Percentiles rank a stretch among this genome's conserved stretches.
phyloP scores from a whole-genome alignment of 805 yeast genomes.

The Saturnispora sekii region DNA sequence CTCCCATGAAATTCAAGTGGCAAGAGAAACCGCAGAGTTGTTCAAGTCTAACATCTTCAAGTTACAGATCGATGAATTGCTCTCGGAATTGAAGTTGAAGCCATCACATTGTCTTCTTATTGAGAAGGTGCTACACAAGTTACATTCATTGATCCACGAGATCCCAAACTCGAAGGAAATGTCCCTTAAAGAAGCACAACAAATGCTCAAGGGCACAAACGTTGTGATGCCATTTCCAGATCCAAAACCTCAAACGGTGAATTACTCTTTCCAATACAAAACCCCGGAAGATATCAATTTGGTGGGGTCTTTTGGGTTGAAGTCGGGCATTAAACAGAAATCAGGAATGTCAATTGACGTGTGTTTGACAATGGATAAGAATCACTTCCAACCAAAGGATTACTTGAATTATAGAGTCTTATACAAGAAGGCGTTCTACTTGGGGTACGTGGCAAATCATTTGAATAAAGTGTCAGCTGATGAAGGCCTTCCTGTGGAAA shows the following conservation, averaged over 20 bases:
- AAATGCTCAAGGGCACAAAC: slow-evolving; percentile 33
- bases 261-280: slow-evolving; percentile 59
- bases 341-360: slow-evolving; percentile 65
- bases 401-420: slow-evolving; percentile 81
- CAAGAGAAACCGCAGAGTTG: slow-evolving; percentile 87
- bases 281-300: slow-evolving; percentile 69
- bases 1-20: slow-evolving; percentile 81
- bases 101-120: slow-evolving; percentile 55
- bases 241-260: slow-evolving; percentile 65
- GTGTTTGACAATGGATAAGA: slow-evolving; percentile 70
- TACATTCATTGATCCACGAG: slow-evolving; percentile 57
- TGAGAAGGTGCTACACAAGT: slow-evolving; percentile 65
- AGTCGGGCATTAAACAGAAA: slow-evolving; percentile 62
- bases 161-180: slow-evolving; percentile 48
- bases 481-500: slow-evolving; percentile 49
- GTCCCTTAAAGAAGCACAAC: slow-evolving; percentile 50
- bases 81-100: slow-evolving; percentile 69
- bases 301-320: slow-evolving; percentile 84
- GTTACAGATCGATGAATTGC: slow-evolving; percentile 83
- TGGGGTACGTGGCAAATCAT: slow-evolving; percentile 67
- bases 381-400: slow-evolving; percentile 75
- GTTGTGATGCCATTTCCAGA: slow-evolving; percentile 76
- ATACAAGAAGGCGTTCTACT: slow-evolving; percentile 81
- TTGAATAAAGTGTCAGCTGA: slow-evolving; percentile 44
- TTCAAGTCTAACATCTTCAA: slow-evolving; percentile 95